A percentile compares a stretch with the other conserved stretches of the same genome.
Conservation (phyloP, 371 early-diverging fungal genomes). For the Mortierella sp. region DNA sequence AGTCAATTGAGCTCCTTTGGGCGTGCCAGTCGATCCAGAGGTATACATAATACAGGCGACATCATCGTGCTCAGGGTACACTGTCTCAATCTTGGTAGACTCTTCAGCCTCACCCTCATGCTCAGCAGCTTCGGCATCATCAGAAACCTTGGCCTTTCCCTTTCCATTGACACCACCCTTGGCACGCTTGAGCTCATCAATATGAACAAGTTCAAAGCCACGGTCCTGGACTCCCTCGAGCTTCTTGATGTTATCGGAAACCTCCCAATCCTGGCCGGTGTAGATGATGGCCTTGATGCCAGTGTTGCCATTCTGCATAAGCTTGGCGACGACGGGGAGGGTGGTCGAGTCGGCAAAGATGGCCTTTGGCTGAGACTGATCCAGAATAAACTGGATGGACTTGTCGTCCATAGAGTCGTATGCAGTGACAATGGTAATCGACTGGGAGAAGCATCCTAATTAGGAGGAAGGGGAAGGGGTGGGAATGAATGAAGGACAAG, state of each 20-base stretch:
- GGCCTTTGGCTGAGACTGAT: conserved; percentile 80
- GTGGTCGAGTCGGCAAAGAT: conserved; percentile 84
- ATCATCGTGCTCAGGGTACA: conserved; percentile 74
- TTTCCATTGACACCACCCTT: conserved; percentile 12
- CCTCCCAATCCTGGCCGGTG: conserved; percentile 64
- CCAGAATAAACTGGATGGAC: conserved; percentile 76
- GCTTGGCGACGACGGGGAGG: conserved; percentile 65
- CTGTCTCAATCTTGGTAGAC: conserved; percentile 19
- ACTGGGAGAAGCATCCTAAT: conserved; percentile 77
- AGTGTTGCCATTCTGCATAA: conserved; percentile 58
- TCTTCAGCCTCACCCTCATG: not conserved
- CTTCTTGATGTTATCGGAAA: conserved; percentile 21
- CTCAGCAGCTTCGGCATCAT: conserved; percentile 5
- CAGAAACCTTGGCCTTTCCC: conserved; percentile 18
- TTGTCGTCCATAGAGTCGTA: conserved; percentile 93
- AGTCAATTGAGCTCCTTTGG: conserved; percentile 78
- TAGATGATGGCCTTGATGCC: conserved; percentile 71
- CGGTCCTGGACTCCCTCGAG: conserved; percentile 42
- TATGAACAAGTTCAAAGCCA: conserved; percentile 45
- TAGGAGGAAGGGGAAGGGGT: not conserved
- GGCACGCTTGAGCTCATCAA: conserved; percentile 52
- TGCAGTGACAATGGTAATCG: conserved; percentile 85
- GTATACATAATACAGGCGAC: conserved; percentile 93
- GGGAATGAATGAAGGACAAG: not conserved
- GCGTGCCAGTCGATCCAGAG: conserved; percentile 88